Evolutionary conservation across 306 rosid genomes (phyloP).

Genomic region (Pterocarpus macrocarpus): DNA sequence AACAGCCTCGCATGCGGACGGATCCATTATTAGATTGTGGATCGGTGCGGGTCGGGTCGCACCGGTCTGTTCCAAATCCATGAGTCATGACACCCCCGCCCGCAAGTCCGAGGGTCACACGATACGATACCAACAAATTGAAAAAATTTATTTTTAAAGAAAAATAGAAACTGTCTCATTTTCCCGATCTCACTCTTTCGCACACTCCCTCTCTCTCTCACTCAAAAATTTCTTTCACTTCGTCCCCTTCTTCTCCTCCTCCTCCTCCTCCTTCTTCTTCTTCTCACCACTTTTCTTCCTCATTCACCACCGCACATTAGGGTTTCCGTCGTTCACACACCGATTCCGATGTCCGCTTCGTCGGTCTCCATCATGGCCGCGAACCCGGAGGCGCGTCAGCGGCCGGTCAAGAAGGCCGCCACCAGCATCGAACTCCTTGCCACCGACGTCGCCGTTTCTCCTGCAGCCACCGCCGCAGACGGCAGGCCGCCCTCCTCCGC

Average conservation of each 20-base stretch:
- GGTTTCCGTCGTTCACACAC: not conserved
- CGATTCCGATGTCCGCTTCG: constrained; percentile 87
- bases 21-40: too few relatives aligned
- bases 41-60: too few relatives aligned
- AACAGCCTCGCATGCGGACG: too few relatives aligned
- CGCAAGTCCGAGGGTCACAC: too few relatives aligned
- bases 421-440: constrained; percentile 68
- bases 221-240: too few relatives aligned
- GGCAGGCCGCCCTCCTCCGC: constrained; percentile 39
- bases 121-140: too few relatives aligned
- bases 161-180: not conserved
- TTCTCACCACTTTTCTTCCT: not conserved
- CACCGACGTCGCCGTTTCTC: constrained; percentile 60
- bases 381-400: constrained; percentile 83
- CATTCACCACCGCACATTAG: not conserved
- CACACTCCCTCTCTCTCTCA: not conserved
- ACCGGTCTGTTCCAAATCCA: too few relatives aligned
- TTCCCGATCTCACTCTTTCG: not conserved
- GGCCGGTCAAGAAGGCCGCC: constrained; percentile 68
- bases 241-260: not conserved
- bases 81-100: too few relatives aligned
- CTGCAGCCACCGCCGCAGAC: constrained; percentile 42
- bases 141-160: not conserved
- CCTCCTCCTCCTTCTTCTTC: not conserved
- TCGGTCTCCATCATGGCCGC: constrained; percentile 92